Evolutionary conservation across 2,329 filamentous ascomycete species (phyloP).

Genomic region (Colletotrichum aenigma): DNA sequence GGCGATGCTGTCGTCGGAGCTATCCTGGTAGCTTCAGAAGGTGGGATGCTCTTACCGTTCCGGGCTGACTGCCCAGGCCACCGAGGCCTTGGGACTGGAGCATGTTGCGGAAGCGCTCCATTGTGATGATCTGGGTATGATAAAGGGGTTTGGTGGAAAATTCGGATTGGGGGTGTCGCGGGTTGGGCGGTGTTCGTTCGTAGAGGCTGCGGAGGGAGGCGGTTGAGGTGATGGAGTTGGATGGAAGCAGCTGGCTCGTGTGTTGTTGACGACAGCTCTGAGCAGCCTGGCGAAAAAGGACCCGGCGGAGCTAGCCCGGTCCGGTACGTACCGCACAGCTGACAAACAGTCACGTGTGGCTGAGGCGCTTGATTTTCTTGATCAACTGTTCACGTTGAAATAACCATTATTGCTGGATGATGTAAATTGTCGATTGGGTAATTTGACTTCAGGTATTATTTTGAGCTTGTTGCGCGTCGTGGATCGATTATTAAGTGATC

Average conservation of each 20-base stretch:
- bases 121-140: slow-evolving; percentile 41
- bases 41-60: slow-evolving; percentile 56
- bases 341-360: slow-evolving; percentile 14
- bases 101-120: slow-evolving; percentile 94
- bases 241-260: slow-evolving; percentile 20
- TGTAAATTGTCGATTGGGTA: not conserved
- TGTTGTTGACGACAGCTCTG: slow-evolving; percentile 33
- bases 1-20: not conserved
- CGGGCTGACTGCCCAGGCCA: slow-evolving; percentile 62
- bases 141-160: not conserved
- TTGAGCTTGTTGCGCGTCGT: not conserved
- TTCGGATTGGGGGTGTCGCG: not conserved
- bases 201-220: not conserved
- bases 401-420: not conserved
- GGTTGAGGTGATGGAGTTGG: slow-evolving; percentile 15
- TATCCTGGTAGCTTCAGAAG: not conserved
- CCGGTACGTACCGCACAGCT: not conserved
- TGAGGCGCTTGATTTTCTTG: not conserved
- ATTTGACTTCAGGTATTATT: not conserved
- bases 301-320: slow-evolving; percentile 23
- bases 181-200: not conserved
- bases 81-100: slow-evolving; percentile 78
- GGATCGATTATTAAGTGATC: not conserved
- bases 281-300: slow-evolving; percentile 32
- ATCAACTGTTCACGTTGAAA: not conserved